These are phyloP conservation scores for Penicillium arizonense DNA, from an alignment of 495 filamentous ascomycete species.

Conservation along the genomic window DNA sequence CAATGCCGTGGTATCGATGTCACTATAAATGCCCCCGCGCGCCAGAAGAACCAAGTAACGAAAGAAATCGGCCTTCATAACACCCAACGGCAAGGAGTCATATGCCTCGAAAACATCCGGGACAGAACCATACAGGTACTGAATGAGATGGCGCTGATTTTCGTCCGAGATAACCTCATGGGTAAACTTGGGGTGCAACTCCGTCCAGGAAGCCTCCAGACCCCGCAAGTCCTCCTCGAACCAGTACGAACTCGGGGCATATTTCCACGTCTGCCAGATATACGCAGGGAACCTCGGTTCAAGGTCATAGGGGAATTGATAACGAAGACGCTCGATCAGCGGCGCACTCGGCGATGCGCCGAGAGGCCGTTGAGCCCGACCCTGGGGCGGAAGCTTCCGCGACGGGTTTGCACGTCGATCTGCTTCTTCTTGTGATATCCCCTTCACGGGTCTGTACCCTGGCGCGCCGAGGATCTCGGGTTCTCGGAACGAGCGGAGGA, in stretches of 20 bases:
- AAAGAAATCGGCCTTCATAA: constrained; percentile 98
- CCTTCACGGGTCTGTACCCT: constrained; percentile 20
- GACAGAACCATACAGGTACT: constrained; percentile 80
- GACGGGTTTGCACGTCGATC: constrained; percentile 2
- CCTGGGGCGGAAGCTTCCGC: constrained; percentile 17
- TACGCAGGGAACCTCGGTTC: constrained; percentile 89
- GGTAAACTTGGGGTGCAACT: constrained; percentile 84
- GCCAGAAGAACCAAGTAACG: constrained; percentile 93
- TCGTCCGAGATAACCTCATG: constrained; percentile 96
- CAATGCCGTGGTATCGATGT: constrained; percentile 90
- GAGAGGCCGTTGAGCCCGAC: constrained; percentile 35
- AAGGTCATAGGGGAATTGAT: constrained; percentile 91
- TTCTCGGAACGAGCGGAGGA: constrained; percentile 63
- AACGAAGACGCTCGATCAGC: constrained; percentile 79
- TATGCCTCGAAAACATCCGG: constrained; percentile 95
- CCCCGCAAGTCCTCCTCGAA: constrained; percentile 74
- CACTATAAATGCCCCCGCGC: constrained; percentile 91
- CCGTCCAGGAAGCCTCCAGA: constrained; percentile 87
- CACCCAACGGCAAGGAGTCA: constrained; percentile 74
- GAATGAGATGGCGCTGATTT: constrained; percentile 75
- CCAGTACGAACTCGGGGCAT: constrained; percentile 73
- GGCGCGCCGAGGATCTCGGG: constrained; percentile 24
- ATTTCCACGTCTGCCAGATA: constrained; percentile 99
- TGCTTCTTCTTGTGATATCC: constrained; percentile 23
- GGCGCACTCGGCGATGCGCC: constrained; percentile 43